Base-by-base conservation (phyloP, 2,329 filamentous ascomycete genomes). In the Sclerotinia subarctica region DNA sequence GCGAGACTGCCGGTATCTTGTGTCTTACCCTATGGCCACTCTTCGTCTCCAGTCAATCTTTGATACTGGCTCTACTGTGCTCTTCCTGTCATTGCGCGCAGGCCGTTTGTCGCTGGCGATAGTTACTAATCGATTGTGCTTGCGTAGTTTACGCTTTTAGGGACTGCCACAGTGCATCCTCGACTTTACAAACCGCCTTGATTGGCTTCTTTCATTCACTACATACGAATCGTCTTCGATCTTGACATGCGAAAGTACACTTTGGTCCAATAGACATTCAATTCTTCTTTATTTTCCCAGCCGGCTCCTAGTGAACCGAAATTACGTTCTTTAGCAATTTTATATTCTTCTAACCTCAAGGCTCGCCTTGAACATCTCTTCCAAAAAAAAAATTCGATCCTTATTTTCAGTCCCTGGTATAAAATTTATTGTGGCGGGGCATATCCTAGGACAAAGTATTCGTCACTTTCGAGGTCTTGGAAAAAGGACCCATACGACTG, bases 271-370 rank as follows among this genome's bases (percentile, higher is more conserved):
- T 71, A 74, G 69, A 71, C 67, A 64, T 63, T 68, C 71, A 63
- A 72, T 70, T 73, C 68, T 51, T 53, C 19, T 72, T 69, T 72
- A 68, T 70, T 49, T 51, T 69, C 70, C 64, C 67, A 59, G 59
- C 70, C 71, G 72, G 72, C 65, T 76, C 74, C 74, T 71, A 75
- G 74, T 68, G 74, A 75, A 51, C 70, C 73, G 69, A 69, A 66
- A 71, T 66, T 69, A 75, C 74, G 67, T 70, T 76, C 75, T 73
- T 76, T 76, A 67, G 67, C 64, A 72, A 62, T 54, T 70, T 51
- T 38, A 8, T 35, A 52, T 42, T 21, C 56, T 74, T 72, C 65
- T 68, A 68, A 62, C 67, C 67, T 65, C 56, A 68, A 69, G 72
- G 70, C 71, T 73, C 67, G 71, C 72, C 66, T 44, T 72, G 69